A percentile compares a stretch with the other conserved stretches of the same genome.
Conservation (phyloP, 2,329 filamentous ascomycete genomes). For the Alternaria gansuensis region DNA sequence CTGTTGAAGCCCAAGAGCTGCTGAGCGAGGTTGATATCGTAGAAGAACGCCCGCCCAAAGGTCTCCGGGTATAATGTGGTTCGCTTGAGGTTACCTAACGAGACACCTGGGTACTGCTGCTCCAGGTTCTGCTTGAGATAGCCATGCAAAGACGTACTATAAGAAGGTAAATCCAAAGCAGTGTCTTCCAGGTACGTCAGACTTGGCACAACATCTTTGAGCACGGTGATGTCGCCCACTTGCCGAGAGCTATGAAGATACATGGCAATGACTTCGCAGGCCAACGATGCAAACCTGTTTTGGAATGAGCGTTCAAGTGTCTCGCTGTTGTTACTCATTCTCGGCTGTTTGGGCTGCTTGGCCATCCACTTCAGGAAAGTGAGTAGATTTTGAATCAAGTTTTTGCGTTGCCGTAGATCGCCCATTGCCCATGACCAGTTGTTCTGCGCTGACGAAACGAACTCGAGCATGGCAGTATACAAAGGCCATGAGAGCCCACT, state of each 20-base stretch:
- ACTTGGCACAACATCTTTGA: constrained; percentile 75
- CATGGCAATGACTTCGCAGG: constrained; percentile 89
- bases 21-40: constrained; percentile 78
- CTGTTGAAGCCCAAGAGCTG: constrained; percentile 79
- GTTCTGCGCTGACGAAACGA: constrained; percentile 87
- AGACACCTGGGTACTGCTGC: constrained; percentile 75
- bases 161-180: constrained; percentile 79
- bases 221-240: constrained; percentile 71
- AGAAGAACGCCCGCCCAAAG: constrained; percentile 82
- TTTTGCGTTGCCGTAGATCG: constrained; percentile 75
- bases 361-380: constrained; percentile 68
- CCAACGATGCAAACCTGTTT: constrained; percentile 73
- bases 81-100: constrained; percentile 81
- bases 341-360: constrained; percentile 37
- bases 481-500: constrained; percentile 54
- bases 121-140: constrained; percentile 88
- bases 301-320: constrained; percentile 50
- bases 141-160: constrained; percentile 85
- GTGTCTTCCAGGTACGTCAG: constrained; percentile 82
- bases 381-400: constrained; percentile 76
- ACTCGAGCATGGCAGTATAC: constrained; percentile 80
- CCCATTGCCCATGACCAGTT: constrained; percentile 96
- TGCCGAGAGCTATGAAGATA: constrained; percentile 88
- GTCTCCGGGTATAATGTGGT: constrained; percentile 71
- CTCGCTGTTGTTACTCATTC: constrained; percentile 34